These are phyloP conservation scores for Lumnitzera littorea DNA, from an alignment of 345 rosid genomes.

Conservation along the genomic window DNA sequence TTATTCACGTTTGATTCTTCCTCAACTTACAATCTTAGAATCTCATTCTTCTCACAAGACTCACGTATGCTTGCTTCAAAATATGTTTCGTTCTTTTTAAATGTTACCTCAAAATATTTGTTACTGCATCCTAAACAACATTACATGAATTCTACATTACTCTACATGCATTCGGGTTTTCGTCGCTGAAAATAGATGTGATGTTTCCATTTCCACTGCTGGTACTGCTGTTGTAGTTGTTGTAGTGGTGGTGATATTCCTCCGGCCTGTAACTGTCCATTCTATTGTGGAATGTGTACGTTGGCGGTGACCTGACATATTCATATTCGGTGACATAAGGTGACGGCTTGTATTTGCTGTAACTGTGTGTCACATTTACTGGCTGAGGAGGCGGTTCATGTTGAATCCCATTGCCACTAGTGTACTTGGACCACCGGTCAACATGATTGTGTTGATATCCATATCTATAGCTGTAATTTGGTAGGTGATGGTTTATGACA, in stretches of 20 bases:
- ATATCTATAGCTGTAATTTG: conserved; percentile 30
- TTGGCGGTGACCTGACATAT: conserved; percentile 29
- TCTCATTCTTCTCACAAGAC: conserved; percentile 30
- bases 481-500: conserved; percentile 40
- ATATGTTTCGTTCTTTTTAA: conserved; percentile 2
- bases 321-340: conserved; percentile 46
- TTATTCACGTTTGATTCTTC: conserved; percentile 21
- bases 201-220: conserved; percentile 32
- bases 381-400: conserved; percentile 19
- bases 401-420: conserved; percentile 3
- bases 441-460: conserved; percentile 17
- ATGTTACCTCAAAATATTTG: conserved; percentile 11
- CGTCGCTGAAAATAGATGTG: conserved; percentile 63
- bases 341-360: conserved; percentile 53
- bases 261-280: conserved; percentile 24
- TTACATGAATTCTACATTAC: conserved; percentile 24
- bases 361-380: conserved; percentile 39
- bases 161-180: conserved; percentile 61
- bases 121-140: conserved; percentile 1
- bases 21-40: conserved; percentile 32
- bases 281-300: conserved; percentile 17
- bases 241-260: conserved; percentile 11
- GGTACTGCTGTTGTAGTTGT: conserved; percentile 6
- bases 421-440: conserved; percentile 25
- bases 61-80: conserved; percentile 21